Conservation (phyloP, 179 eudicot species). For the Camellia oleifera region DNA sequence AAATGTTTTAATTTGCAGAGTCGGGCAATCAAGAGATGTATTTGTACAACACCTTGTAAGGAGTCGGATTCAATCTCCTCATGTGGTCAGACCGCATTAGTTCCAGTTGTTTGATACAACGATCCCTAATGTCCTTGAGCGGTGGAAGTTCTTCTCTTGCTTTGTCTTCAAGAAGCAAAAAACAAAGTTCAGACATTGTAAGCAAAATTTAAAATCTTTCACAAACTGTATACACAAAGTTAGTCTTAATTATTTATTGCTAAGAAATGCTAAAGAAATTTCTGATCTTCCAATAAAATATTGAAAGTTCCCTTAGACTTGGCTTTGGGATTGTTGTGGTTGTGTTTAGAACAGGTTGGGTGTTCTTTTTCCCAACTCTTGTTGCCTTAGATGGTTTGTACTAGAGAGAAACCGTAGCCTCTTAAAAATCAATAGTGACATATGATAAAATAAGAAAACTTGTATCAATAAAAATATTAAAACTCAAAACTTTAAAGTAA, state of each 20-base stretch:
- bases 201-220: background rate
- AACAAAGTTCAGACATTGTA: background rate
- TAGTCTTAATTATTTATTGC: background rate
- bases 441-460: too few relatives aligned
- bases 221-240: background rate
- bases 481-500: too few relatives aligned
- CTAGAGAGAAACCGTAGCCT: too few relatives aligned
- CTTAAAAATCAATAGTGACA: too few relatives aligned
- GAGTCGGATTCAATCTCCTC: slow-evolving; percentile 93
- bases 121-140: slow-evolving; percentile 63
- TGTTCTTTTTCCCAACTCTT: too few relatives aligned
- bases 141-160: slow-evolving; percentile 66
- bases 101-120: slow-evolving; percentile 75
- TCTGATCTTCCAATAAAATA: background rate
- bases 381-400: too few relatives aligned
- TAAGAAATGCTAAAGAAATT: background rate
- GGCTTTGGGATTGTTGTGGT: too few relatives aligned
- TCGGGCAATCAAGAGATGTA: background rate
- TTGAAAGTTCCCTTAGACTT: background rate
- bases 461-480: too few relatives aligned
- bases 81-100: slow-evolving; percentile 96
- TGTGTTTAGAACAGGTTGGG: too few relatives aligned
- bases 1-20: background rate
- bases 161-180: slow-evolving; percentile 43
- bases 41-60: slow-evolving; percentile 67